Conservation (phyloP, 331 rosid genomes). For the Cydonia oblonga region DNA sequence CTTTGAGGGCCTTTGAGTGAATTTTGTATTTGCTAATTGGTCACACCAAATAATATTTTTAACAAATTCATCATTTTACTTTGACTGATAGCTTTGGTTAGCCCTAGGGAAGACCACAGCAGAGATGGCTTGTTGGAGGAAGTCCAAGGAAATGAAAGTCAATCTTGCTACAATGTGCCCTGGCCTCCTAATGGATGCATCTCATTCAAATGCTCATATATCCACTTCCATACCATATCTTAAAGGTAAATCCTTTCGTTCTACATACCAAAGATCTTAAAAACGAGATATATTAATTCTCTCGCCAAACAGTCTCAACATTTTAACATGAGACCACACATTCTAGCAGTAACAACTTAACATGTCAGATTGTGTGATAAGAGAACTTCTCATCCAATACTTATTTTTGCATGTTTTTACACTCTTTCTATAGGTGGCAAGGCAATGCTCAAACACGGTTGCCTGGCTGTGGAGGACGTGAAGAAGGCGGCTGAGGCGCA, state of each 20-base stretch:
- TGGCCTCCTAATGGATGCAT: conserved; percentile 2
- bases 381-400: neutral
- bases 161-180: conserved; percentile 7
- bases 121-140: conserved; percentile 10
- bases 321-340: neutral
- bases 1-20: neutral
- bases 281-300: neutral
- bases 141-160: conserved; percentile 8
- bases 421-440: neutral
- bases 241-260: neutral
- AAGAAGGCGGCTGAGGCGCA: neutral
- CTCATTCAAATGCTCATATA: neutral
- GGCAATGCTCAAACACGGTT: neutral
- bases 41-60: neutral
- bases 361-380: neutral
- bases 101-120: conserved; percentile 9
- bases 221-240: neutral
- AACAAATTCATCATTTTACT: neutral
- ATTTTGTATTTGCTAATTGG: neutral
- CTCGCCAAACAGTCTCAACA: neutral
- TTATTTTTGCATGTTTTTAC: neutral
- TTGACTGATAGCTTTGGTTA: conserved; percentile 2
- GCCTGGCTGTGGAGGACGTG: neutral
- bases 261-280: neutral
- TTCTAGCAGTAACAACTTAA: neutral